Conservation (phyloP, 2,329 filamentous ascomycete species). For the Emydomyces testavorans region DNA sequence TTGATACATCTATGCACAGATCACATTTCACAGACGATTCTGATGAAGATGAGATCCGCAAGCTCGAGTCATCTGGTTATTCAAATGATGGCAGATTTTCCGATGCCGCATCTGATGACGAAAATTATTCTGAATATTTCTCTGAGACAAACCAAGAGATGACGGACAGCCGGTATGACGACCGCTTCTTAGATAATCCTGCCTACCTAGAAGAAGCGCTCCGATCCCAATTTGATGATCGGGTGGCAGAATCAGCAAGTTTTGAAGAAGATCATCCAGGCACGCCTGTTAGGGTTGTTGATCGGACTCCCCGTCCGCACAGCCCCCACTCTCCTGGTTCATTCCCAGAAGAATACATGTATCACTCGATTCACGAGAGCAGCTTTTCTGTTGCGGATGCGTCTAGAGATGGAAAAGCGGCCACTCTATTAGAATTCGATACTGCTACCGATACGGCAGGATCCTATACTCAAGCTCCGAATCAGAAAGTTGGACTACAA, state of each 20-base stretch:
- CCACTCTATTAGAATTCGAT: neutral
- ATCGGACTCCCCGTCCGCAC: conserved; percentile 16
- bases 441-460: neutral
- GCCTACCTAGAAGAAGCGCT: conserved; percentile 32
- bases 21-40: conserved; percentile 14
- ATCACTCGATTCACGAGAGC: conserved; percentile 8
- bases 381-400: neutral
- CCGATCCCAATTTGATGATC: conserved; percentile 26
- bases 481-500: neutral
- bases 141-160: conserved; percentile 23
- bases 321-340: conserved; percentile 15
- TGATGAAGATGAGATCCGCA: neutral
- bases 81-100: conserved; percentile 34
- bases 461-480: neutral
- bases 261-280: conserved; percentile 9
- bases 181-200: conserved; percentile 28
- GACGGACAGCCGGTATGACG: conserved; percentile 21
- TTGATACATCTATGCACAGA: conserved; percentile 20
- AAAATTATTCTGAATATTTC: conserved; percentile 20
- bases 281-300: neutral
- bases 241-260: conserved; percentile 21
- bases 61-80: conserved; percentile 26
- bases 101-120: conserved; percentile 32
- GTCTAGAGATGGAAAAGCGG: neutral
- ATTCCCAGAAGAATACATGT: conserved; percentile 6